phyloP scores from a whole-genome alignment of 2,329 filamentous ascomycete species.

The Claviceps lovelessii region DNA sequence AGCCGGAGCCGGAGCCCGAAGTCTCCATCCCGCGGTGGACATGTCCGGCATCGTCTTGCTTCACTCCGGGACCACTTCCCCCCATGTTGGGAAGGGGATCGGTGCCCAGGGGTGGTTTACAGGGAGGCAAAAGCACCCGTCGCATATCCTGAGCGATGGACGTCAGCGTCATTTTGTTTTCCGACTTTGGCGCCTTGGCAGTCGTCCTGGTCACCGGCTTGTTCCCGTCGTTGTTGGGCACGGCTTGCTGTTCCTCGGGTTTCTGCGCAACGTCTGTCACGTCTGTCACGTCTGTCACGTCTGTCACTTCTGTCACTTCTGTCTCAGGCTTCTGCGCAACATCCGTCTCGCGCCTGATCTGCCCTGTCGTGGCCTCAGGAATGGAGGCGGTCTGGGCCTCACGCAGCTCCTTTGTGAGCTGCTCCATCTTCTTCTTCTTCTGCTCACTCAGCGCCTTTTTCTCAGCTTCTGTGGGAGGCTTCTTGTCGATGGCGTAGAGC shows the following conservation, averaged over 20 bases:
- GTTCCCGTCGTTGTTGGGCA: no score
- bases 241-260: background rate
- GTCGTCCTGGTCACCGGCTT: no score
- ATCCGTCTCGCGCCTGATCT: no score
- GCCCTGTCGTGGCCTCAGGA: no score
- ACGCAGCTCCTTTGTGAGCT: background rate
- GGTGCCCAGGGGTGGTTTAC: background rate
- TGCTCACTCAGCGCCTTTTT: background rate
- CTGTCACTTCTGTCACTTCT: background rate
- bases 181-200: background rate
- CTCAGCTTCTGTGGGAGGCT: background rate
- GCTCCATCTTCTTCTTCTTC: background rate
- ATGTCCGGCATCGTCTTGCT: background rate
- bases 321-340: background rate
- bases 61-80: background rate
- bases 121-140: background rate
- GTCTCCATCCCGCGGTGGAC: no score
- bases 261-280: background rate
- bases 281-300: background rate
- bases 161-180: constrained; percentile 3
- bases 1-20: background rate
- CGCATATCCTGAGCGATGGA: constrained; percentile 1
- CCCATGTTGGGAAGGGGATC: background rate
- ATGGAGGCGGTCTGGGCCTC: background rate
- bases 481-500: constrained; percentile 8